Evolutionary conservation across 2,329 filamentous ascomycete genomes (phyloP).

Genomic region (Hypoxylon sp.): DNA sequence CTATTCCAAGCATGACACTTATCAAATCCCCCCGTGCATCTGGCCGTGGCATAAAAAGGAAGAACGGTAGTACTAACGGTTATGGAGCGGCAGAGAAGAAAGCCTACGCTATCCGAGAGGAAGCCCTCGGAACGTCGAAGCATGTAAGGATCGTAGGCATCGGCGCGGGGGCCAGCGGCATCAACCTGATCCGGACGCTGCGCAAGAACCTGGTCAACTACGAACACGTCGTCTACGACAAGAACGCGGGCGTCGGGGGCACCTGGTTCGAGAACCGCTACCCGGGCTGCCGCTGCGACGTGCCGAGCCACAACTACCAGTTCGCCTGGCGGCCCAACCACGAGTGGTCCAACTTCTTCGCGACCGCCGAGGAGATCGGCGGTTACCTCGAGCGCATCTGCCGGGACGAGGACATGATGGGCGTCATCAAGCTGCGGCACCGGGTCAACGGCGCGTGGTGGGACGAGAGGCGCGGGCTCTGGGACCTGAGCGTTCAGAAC

Average conservation of each 20-base stretch:
- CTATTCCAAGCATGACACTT: conserved; percentile 47
- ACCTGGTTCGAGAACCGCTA: conserved; percentile 71
- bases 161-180: conserved; percentile 59
- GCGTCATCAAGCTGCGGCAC: conserved; percentile 58
- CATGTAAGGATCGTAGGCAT: conserved; percentile 59
- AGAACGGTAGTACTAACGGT: conserved; percentile 38
- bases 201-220: conserved; percentile 57
- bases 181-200: conserved; percentile 60
- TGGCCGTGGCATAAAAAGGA: conserved; percentile 28
- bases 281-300: conserved; percentile 67
- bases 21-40: conserved; percentile 38
- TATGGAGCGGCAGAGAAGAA: conserved; percentile 30
- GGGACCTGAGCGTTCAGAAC: conserved; percentile 57
- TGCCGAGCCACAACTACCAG: conserved; percentile 71
- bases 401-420: conserved; percentile 60
- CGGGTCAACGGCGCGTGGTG: conserved; percentile 58
- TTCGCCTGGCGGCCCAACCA: conserved; percentile 71
- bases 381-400: conserved; percentile 63
- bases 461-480: conserved; percentile 58
- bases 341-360: conserved; percentile 69
- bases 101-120: conserved; percentile 53
- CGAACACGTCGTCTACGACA: conserved; percentile 65
- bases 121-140: conserved; percentile 55
- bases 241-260: conserved; percentile 66
- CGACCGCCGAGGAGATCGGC: conserved; percentile 66